phyloP scores from a whole-genome alignment of 1,284 basidiomycete species.

The Ceratobasidium sp. region DNA sequence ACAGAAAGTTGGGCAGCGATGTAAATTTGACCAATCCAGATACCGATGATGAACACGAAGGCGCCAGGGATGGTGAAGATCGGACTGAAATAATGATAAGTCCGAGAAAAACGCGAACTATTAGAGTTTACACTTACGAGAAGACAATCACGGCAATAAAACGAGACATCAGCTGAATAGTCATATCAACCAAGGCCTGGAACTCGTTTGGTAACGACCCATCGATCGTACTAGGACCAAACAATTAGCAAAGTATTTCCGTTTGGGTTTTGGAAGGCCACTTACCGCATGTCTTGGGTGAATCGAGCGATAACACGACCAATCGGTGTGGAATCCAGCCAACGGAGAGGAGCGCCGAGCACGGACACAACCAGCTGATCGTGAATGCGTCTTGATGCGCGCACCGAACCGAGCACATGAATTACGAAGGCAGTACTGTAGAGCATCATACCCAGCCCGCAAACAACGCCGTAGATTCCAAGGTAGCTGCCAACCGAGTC shows the following conservation, averaged over 20 bases:
- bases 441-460: slow-evolving; percentile 48
- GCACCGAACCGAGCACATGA: slow-evolving; percentile 55
- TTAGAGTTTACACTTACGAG: slow-evolving; percentile 42
- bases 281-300: slow-evolving; percentile 53
- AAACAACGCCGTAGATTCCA: slow-evolving; percentile 55
- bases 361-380: slow-evolving; percentile 62
- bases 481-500: slow-evolving; percentile 54
- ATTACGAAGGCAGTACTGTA: slow-evolving; percentile 51
- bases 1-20: slow-evolving; percentile 78
- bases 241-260: slow-evolving; percentile 43
- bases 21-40: slow-evolving; percentile 56
- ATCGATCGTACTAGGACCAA: slow-evolving; percentile 28
- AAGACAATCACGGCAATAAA: slow-evolving; percentile 54
- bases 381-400: slow-evolving; percentile 67
- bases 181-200: slow-evolving; percentile 49
- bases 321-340: slow-evolving; percentile 53
- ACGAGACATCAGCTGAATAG: slow-evolving; percentile 51
- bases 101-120: neutral
- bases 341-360: slow-evolving; percentile 64
- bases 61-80: slow-evolving; percentile 54
- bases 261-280: slow-evolving; percentile 47
- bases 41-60: slow-evolving; percentile 56
- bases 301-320: slow-evolving; percentile 55
- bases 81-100: slow-evolving; percentile 5
- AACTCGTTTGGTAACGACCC: slow-evolving; percentile 44